Evolutionary conservation across 345 rosid genomes (phyloP), one percentile per base, ranked within the genome.

Genomic region (Ricinus communis): DNA sequence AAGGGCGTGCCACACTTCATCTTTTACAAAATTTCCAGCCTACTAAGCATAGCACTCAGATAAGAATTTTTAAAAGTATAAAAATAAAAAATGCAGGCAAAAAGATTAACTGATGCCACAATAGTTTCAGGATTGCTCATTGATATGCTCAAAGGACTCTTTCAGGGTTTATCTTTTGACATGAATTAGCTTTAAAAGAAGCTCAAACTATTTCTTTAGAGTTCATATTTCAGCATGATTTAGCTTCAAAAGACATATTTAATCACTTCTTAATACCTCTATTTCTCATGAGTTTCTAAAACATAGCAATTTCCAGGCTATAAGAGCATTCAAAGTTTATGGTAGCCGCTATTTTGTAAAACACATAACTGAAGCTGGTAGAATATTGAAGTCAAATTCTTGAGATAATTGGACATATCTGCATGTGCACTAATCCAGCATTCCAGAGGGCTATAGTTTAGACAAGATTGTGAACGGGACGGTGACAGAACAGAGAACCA

Each of bases 1-100:
- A 74, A 96, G 96, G 65, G 88, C 94, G 83, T 93, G 90, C 93
- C 99, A 96, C 31, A 93, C 98, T 79, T 96, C 99, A 88, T 90
- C 96, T 80, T 93, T 96, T 65, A 96, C 98, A 82, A 90, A 91
- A 80, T 87, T 89, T 83, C 99, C 98, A 87, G 99, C 97, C 99
- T 96, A 81, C 85, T 72, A 87, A 76, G 82, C 85, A 77, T 41
- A 38, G 54, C 21, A 66, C 24, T 49, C 41, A 50, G 36, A 59
- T 76, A 40, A 76, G 58, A 60, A 76, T 11, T 47, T 58, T 43
- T 43, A 1, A 43, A 8, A 43, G 47, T 43, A 9, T 33, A 33
- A 33, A 33, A 12, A 43, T 43, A 43, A 43, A 43, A 12, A 8
- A 43, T 43, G 8, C 14, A 43, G 6, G 40, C 31, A 22, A 47